Evolutionary conservation across 305 asterid genomes (phyloP).

Genomic region (Fraxinus velutina): DNA sequence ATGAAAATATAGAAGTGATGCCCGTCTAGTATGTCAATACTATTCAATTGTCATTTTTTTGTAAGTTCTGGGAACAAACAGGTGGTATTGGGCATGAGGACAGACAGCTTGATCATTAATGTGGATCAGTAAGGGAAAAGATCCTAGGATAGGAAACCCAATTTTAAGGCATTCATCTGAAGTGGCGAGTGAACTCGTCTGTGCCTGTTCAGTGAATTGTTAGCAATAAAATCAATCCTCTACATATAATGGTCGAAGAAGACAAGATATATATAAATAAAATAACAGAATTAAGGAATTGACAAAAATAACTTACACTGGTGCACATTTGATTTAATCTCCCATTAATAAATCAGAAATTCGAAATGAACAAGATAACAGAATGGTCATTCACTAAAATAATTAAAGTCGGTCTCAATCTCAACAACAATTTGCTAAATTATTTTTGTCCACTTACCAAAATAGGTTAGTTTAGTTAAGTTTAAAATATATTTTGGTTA

Average conservation of each 20-base stretch:
- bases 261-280: background rate
- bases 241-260: conserved; percentile 11
- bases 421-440: background rate
- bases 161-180: conserved; percentile 12
- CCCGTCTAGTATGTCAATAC: background rate
- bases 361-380: conserved; percentile 14
- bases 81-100: background rate
- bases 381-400: background rate
- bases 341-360: conserved; percentile 44
- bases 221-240: background rate
- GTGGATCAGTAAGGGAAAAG: conserved; percentile 1
- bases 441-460: background rate
- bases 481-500: background rate
- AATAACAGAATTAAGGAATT: conserved; percentile 14
- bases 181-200: background rate
- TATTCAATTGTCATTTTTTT: background rate
- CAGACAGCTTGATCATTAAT: background rate
- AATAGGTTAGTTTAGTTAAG: conserved; percentile 7
- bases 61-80: background rate
- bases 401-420: conserved; percentile 9
- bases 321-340: conserved; percentile 93
- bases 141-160: conserved; percentile 3
- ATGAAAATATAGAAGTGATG: background rate
- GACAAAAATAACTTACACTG: conserved; percentile 51
- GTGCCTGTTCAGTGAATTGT: background rate